Evolutionary conservation across 306 rosid species (phyloP).

Genomic region (Trichosanthes cucumerina): DNA sequence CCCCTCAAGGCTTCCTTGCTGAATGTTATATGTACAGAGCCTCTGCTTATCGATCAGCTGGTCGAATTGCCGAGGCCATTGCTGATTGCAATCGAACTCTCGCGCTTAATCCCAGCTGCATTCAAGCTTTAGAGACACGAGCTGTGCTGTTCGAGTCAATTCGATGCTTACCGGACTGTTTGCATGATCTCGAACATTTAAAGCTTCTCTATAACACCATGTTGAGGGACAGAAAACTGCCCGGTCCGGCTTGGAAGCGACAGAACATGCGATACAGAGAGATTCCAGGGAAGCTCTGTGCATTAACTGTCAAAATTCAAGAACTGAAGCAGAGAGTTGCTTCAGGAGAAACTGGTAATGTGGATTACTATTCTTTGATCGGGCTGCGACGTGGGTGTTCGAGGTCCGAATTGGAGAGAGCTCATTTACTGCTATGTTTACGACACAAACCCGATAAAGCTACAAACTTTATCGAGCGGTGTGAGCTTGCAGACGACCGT

Average conservation of each 20-base stretch:
- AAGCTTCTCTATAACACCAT: constrained; percentile 82
- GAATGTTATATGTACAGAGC: constrained; percentile 86
- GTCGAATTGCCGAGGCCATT: constrained; percentile 75
- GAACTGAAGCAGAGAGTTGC: constrained; percentile 60
- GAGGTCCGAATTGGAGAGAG: constrained; percentile 77
- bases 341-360: constrained; percentile 52
- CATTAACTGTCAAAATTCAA: constrained; percentile 50
- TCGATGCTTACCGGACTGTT: constrained; percentile 73
- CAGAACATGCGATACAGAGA: constrained; percentile 67
- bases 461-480: constrained; percentile 51
- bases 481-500: constrained; percentile 60
- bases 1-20: constrained; percentile 82
- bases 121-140: constrained; percentile 80
- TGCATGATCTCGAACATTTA: constrained; percentile 84
- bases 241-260: constrained; percentile 89
- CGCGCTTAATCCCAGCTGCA: constrained; percentile 62
- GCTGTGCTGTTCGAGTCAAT: constrained; percentile 65
- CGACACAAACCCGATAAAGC: constrained; percentile 88
- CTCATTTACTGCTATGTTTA: constrained; percentile 51
- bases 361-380: constrained; percentile 70
- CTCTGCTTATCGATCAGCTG: constrained; percentile 47
- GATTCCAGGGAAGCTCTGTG: constrained; percentile 73
- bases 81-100: constrained; percentile 88
- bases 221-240: constrained; percentile 69
- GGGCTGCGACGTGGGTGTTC: constrained; percentile 86